A percentile compares a stretch with the other conserved stretches of the same genome.
Conservation (phyloP, 257 asterid species). For the Nicotiana obtusifolia region DNA sequence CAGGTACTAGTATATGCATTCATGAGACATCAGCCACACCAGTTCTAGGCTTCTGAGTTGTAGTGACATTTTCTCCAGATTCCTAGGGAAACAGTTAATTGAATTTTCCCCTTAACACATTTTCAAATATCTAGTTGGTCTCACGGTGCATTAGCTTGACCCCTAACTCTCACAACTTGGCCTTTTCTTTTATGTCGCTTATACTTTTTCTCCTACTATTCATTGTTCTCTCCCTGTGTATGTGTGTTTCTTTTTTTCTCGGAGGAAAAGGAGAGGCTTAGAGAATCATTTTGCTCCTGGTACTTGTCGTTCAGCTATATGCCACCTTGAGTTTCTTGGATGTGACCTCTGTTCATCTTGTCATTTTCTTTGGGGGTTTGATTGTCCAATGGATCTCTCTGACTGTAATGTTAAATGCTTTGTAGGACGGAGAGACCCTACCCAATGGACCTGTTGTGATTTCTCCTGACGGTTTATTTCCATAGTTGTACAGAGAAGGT, state of each 20-base stretch:
- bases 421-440: constrained; percentile 92
- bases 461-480: constrained; percentile 95
- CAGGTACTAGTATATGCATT: constrained; percentile 47
- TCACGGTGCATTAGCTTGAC: neutral
- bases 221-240: neutral
- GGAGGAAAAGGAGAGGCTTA: neutral
- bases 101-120: neutral
- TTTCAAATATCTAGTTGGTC: neutral
- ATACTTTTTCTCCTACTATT: neutral
- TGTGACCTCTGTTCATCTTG: neutral
- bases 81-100: neutral
- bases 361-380: neutral
- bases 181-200: neutral
- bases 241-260: neutral
- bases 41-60: constrained; percentile 4
- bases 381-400: constrained; percentile 5
- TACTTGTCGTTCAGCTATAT: neutral
- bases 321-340: neutral
- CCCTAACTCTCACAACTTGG: neutral
- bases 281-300: constrained; percentile 3
- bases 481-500: constrained; percentile 97
- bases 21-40: neutral
- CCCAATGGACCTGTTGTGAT: constrained; percentile 97
- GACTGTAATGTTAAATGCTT: neutral
- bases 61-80: neutral